Evolutionary conservation across 1,139 yeast species (phyloP), one percentile per base, ranked within the genome.

Genomic region (Suhomyces terraborum): DNA sequence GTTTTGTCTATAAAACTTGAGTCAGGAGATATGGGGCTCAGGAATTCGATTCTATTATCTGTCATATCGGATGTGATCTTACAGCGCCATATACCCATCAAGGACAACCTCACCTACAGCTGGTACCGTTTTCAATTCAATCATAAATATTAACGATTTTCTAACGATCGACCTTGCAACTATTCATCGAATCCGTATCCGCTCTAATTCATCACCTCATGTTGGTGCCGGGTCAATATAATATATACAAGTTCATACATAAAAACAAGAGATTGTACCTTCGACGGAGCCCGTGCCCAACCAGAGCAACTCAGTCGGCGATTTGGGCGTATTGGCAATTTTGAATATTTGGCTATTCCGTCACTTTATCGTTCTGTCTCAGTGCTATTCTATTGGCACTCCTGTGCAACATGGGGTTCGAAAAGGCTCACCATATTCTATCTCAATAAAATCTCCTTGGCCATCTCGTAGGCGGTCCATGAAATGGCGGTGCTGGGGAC

Each of bases 401-500:
- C 30, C 9, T 16, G 30, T 17, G 16, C 30, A 27, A 27, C 30
- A 27, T 27, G 30, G 30, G 29, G 27, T 12, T 24, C 16, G 9
- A 27, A 26, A 27, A 12, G 22, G 14, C 21, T 12, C 7, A 5
- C 30, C 23, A 32, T 12, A 6, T 24, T 31, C 25, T 33, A 42
- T 35, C 13, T 50, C 50, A 58, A 54, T 53, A 77, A 64, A 38
- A 84, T 73, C 53, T 82, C 86, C 66, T 93, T 93, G 32, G 97
- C 98, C 94, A 91, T 88, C 62, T 93, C 98, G 64, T 94, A 93
- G 17, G 96, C 91, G 2, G 98, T 93, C 98, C 98, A 93, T 50
- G 96, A 84, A 47, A 93, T 91, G 24, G 98, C 98, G 9, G 98
- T 91, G 36, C 95, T 85, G 16, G 99, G 99, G 61, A 93, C 91